Percentiles rank a stretch among this genome's conserved stretches.
phyloP scores from a whole-genome alignment of 129 eudicot species.

The Chrysanthemum lavandulifolium region DNA sequence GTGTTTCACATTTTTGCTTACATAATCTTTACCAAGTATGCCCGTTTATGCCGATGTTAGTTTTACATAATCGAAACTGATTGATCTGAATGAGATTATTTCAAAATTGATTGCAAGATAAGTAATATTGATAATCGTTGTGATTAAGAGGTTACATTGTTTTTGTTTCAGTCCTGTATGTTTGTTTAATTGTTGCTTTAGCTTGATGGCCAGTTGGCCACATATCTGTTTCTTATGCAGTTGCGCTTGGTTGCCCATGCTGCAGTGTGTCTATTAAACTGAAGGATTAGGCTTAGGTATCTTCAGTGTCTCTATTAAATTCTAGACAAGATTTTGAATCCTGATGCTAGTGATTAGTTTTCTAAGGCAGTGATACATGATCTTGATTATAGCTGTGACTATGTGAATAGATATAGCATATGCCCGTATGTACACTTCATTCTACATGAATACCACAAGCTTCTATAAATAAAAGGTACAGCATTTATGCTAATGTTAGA shows the following conservation, averaged over 20 bases:
- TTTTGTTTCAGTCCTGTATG: neutral
- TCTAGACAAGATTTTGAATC: no score
- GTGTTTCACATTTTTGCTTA: neutral
- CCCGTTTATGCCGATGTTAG: no score
- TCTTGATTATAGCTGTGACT: no score
- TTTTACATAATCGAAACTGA: neutral
- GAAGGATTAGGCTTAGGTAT: neutral
- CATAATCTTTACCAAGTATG: neutral
- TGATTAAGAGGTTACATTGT: neutral
- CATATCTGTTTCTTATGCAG: neutral
- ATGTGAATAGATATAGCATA: no score
- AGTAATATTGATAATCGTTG: neutral
- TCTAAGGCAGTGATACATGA: no score
- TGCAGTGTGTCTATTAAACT: constrained; percentile 1
- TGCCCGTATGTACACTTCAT: no score
- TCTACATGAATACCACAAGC: no score
- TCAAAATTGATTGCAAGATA: constrained; percentile 6
- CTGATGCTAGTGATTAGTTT: no score
- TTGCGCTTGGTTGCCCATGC: constrained; percentile 3
- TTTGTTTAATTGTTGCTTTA: constrained; percentile 12
- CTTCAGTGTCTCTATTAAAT: no score
- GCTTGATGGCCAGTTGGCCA: neutral
- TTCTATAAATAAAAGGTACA: no score
- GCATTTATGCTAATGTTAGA: no score
- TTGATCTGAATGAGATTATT: neutral